Conservation (phyloP, 306 rosid genomes). For the Prunus campanulata region DNA sequence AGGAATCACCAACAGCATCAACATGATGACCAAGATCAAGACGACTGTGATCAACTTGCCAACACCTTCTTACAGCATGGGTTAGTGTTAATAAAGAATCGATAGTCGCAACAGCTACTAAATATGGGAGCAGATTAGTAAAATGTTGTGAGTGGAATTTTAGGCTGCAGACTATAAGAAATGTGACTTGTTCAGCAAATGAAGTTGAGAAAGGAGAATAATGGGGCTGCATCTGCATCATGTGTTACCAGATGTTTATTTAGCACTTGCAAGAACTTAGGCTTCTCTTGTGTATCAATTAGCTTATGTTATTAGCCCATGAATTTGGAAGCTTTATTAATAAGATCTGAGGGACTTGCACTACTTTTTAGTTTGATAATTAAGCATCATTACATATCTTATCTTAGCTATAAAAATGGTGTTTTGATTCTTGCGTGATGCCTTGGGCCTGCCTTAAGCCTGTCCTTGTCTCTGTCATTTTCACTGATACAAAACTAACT, state of each 20-base stretch:
- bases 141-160: not conserved
- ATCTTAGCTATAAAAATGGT: not conserved
- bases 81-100: constrained; percentile 33
- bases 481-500: not conserved
- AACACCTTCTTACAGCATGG: constrained; percentile 91
- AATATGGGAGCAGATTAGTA: not conserved
- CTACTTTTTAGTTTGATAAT: not conserved
- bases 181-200: not conserved
- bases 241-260: not conserved
- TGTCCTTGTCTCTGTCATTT: not conserved
- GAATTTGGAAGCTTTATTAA: not conserved
- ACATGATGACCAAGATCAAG: constrained; percentile 98
- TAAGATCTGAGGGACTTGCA: not conserved
- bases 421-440: not conserved
- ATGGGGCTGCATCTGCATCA: not conserved
- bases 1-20: constrained; percentile 94
- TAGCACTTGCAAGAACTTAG: not conserved
- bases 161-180: constrained; percentile 20
- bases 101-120: not conserved
- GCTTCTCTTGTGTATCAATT: not conserved
- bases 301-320: no score
- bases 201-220: constrained; percentile 9
- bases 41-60: constrained; percentile 87
- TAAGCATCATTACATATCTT: not conserved
- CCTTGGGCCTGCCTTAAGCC: not conserved